phyloP scores from a whole-genome alignment of 2,329 filamentous ascomycete genomes.

The Neopestalotiopsis sp. region DNA sequence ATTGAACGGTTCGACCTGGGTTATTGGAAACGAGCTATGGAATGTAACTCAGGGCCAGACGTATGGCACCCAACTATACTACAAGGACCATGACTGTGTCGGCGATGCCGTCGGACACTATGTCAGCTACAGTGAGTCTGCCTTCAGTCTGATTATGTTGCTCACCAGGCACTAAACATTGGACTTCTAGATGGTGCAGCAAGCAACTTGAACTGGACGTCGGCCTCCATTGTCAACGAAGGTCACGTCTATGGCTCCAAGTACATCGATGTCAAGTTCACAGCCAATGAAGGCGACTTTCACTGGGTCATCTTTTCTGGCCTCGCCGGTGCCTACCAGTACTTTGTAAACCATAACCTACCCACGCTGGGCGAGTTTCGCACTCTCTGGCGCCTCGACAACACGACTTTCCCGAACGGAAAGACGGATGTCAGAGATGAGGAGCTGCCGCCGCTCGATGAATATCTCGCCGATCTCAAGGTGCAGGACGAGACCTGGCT shows the following conservation, averaged over 20 bases:
- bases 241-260: constrained; percentile 39
- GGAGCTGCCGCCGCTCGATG: constrained; percentile 46
- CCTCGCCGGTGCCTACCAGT: constrained; percentile 59
- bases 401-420: constrained; percentile 51
- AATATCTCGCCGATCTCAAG: constrained; percentile 50
- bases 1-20: constrained; percentile 34
- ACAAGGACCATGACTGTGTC: constrained; percentile 36
- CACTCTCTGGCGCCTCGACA: constrained; percentile 56
- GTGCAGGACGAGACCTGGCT: constrained; percentile 62
- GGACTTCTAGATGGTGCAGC: constrained; percentile 47
- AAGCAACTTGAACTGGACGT: constrained; percentile 53
- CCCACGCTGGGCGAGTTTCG: constrained; percentile 55
- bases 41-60: constrained; percentile 35
- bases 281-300: constrained; percentile 51
- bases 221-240: constrained; percentile 45
- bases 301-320: constrained; percentile 58
- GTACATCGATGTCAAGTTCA: constrained; percentile 55
- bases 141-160: background rate
- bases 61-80: constrained; percentile 35
- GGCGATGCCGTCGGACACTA: constrained; percentile 38
- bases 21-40: constrained; percentile 39
- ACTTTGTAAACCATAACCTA: constrained; percentile 56
- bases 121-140: constrained; percentile 36
- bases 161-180: background rate
- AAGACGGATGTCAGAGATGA: constrained; percentile 52